Conservation (phyloP, 148 eudicot species). For the Arctostaphylos glauca region DNA sequence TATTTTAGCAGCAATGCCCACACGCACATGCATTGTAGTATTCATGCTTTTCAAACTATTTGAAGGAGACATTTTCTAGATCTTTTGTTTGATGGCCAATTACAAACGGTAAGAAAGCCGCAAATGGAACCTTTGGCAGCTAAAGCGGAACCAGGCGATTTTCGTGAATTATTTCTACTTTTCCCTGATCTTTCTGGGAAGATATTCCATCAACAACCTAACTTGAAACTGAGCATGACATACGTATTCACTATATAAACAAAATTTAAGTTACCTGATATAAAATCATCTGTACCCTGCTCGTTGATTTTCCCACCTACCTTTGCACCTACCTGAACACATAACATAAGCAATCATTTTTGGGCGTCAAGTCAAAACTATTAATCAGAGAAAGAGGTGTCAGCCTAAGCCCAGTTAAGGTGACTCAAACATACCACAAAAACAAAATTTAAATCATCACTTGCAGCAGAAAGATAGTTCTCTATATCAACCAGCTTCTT, state of each 20-base stretch:
- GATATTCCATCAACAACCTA: neutral
- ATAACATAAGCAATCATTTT: neutral
- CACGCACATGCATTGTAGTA: neutral
- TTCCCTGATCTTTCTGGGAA: neutral
- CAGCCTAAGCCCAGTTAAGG: neutral
- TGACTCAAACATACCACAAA: conserved; percentile 23
- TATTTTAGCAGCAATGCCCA: too few relatives aligned
- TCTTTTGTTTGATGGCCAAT: neutral
- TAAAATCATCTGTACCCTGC: conserved; percentile 5
- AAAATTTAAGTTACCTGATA: neutral
- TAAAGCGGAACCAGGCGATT: neutral
- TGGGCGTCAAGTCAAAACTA: neutral
- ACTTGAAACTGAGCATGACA: conserved; percentile 1
- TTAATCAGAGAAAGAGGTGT: neutral
- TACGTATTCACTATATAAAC: neutral
- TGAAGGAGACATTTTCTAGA: neutral
- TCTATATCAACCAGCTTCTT: conserved; percentile 30
- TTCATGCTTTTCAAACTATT: conserved; percentile 2
- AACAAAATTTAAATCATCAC: conserved; percentile 26
- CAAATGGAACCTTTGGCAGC: neutral
- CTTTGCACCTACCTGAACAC: conserved; percentile 9
- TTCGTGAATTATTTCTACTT: neutral
- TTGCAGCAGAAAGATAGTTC: conserved; percentile 25
- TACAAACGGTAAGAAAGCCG: neutral
- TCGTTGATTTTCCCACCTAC: neutral